These are phyloP conservation scores for Cordyceps cateniannulata DNA, from an alignment of 2,329 filamentous ascomycete species.

Conservation along the genomic window DNA sequence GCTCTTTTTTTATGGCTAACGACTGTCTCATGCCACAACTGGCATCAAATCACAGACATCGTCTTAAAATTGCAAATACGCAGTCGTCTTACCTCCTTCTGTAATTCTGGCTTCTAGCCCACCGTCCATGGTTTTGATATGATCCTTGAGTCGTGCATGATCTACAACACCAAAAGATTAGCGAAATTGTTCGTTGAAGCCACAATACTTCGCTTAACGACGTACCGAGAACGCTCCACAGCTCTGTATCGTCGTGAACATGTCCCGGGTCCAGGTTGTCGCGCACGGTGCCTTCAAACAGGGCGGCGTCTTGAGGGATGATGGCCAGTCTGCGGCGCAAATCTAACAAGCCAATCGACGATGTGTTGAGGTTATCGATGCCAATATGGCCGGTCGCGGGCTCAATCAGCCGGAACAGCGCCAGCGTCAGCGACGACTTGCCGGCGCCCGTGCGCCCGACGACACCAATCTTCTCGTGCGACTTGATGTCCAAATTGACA, in stretches of 20 bases:
- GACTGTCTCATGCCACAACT: no score
- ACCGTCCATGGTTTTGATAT: conserved; percentile 79
- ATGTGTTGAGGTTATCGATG: conserved; percentile 86
- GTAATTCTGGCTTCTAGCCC: conserved; percentile 84
- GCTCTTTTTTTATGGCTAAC: no score
- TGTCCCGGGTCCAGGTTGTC: conserved; percentile 95
- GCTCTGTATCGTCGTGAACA: conserved; percentile 91
- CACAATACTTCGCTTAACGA: conserved; percentile 18
- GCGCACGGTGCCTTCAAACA: conserved; percentile 88
- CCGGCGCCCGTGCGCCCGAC: conserved; percentile 94
- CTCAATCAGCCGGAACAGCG: conserved; percentile 94
- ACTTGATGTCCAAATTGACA: conserved; percentile 85
- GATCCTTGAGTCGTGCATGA: conserved; percentile 88
- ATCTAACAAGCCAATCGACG: conserved; percentile 82
- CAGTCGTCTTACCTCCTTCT: conserved; percentile 75
- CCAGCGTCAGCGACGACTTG: conserved; percentile 88
- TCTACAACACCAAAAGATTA: conserved; percentile 43
- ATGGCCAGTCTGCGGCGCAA: conserved; percentile 86
- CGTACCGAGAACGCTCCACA: conserved; percentile 91
- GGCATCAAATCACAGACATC: neutral
- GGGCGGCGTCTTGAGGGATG: conserved; percentile 93
- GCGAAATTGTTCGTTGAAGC: neutral
- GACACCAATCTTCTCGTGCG: conserved; percentile 96
- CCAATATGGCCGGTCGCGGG: conserved; percentile 73
- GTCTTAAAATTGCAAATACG: conserved; percentile 18